These are phyloP conservation scores for Globisporangium emineosum DNA, from an alignment of 352 stramenopile genomes.

Conservation along the genomic window DNA sequence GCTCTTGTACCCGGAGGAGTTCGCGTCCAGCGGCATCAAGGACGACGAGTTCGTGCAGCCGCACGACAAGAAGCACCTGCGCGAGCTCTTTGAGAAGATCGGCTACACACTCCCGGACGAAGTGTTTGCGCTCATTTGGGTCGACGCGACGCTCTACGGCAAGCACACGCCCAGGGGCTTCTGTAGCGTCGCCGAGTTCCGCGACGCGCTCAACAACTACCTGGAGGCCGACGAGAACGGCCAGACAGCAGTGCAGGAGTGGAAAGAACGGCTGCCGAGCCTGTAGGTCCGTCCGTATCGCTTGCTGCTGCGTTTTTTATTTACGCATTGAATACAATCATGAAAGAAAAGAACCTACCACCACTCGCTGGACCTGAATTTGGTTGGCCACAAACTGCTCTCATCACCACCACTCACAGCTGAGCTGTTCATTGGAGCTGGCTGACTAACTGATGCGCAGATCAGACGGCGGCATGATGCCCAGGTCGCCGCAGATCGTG, in stretches of 20 bases:
- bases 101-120: conserved; percentile 56
- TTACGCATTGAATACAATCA: conserved; percentile 12
- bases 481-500: conserved; percentile 77
- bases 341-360: neutral
- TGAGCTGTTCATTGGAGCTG: neutral
- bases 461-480: conserved; percentile 27
- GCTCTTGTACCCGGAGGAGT: conserved; percentile 84
- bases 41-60: conserved; percentile 84
- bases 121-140: conserved; percentile 74
- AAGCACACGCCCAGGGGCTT: conserved; percentile 38
- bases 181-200: conserved; percentile 68
- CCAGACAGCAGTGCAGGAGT: conserved; percentile 41
- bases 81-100: conserved; percentile 67
- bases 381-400: neutral
- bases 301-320: neutral
- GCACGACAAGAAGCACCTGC: conserved; percentile 54
- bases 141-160: conserved; percentile 38
- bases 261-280: conserved; percentile 32
- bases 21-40: conserved; percentile 71
- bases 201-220: conserved; percentile 71
- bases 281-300: neutral
- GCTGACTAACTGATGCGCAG: conserved; percentile 19
- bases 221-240: conserved; percentile 48
- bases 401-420: neutral
- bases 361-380: neutral